Evolutionary conservation across 257 asterid genomes (phyloP), one percentile per base, ranked within the genome.

Genomic region (Cynanchum wilfordii): DNA sequence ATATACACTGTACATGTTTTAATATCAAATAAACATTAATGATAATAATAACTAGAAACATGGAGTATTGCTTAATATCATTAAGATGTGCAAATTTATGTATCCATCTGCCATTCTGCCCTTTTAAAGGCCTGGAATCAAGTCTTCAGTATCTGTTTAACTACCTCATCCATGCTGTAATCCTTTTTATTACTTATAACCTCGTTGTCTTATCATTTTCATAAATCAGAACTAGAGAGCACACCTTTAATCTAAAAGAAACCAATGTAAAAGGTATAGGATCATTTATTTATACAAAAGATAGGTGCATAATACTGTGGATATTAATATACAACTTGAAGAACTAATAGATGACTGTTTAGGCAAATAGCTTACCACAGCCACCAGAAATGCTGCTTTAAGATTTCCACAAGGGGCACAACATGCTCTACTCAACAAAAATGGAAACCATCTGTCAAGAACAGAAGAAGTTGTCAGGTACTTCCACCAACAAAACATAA

Each of bases 361-460:
- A 66, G 69, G 66, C 54, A 52, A 78, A 60, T 73, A 73, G 85
- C 97, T 92, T 83, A 95, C 99, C 98, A 95, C 99, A 72, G 99
- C 98, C 83, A 90, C 86, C 83, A 95, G 86, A 84, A 95, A 95
- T 65, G 99, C 99, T 70, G 98, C 99, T 84, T 95, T 95, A 82
- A 95, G 99, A 84, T 95, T 89, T 82, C 90, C 99, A 86, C 98
- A 95, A 52, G 99, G 89, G 84, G 88, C 98, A 78, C 99, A 95
- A 80, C 99, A 95, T 79, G 98, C 98, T 87, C 89, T 86, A 81
- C 83, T 92, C 45, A 91, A 81, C 90, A 95, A 75, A 84, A 92
- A 92, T 8, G 99, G 99, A 83, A 95, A 95, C 99, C 99, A 92
- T 76, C 99, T 95, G 92, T 56, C 64, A 71, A 77, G 59, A 81